Evolutionary conservation across 139 green algal genomes (phyloP), one percentile per base, ranked within the genome.

Genomic region (Chlorella sp.): DNA sequence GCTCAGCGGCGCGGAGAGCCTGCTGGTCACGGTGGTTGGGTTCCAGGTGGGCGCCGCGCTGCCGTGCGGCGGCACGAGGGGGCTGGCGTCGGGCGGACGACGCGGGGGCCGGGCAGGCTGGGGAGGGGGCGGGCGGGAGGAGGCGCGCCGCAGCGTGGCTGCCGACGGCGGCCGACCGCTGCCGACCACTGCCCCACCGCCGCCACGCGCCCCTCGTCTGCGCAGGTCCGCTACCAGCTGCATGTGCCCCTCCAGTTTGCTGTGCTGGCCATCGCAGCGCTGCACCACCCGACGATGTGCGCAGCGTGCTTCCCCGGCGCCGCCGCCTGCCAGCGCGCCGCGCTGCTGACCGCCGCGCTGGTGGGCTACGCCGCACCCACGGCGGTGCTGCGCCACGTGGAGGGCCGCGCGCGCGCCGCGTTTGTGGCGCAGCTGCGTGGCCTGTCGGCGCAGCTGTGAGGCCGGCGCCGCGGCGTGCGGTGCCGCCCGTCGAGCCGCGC

Each of bases 211-310:
- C 17, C 21, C 40, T 40, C 23, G 12, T 2, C n/a, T 60, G 46
- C 56, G 45, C 76, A 82, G 69, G 25, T 82, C 50, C 76, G 76
- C n/a, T 9, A 71, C 29, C 35, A 51, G 21, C 60, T 73, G 9
- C 76, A 82, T 21, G 60, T 82, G 53, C 76, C 76, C 9, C 38
- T 82, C 38, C 76, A 82, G 61, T 72, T 72, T 50, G 66, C 67
- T 5, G 33, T 45, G 35, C 46, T 78, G 60, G 72, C 27, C 27
- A 3, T 55, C 3, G 45, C 60, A 14, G 53, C 27, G 5, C 65
- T 45, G 45, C 62, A 71, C 72, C 38, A 72, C 2, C 72, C 72
- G 12, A 40, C 7, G 23, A 71, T 78, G 72, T 78, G 72, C 46
- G 27, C 25, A 8, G 35, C 58, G 38, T 7, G 15, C 29, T 42